A percentile compares a stretch with the other conserved stretches of the same genome.
phyloP scores from a whole-genome alignment of 2,329 filamentous ascomycete species.

The Fusarium beomiforme region DNA sequence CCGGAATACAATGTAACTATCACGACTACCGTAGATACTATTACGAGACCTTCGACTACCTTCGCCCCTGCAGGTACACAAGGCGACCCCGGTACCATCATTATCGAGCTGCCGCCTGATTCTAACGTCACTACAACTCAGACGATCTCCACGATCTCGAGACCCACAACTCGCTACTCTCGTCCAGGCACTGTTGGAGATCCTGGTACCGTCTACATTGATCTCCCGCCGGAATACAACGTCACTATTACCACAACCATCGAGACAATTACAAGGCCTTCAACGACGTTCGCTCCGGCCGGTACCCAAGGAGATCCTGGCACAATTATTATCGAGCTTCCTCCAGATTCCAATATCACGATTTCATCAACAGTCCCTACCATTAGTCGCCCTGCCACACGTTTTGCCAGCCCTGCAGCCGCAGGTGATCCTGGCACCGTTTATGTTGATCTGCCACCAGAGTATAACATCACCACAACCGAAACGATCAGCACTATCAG shows the following conservation, averaged over 20 bases:
- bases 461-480: constrained; percentile 6
- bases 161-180: constrained; percentile 2
- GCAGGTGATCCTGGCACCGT: constrained; percentile 12
- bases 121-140: constrained; percentile 2
- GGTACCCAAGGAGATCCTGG: constrained; percentile 8
- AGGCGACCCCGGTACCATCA: constrained; percentile 17
- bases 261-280: constrained; percentile 5
- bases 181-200: neutral
- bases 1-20: constrained; percentile 18
- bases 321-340: constrained; percentile 13
- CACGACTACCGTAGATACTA: constrained; percentile 4
- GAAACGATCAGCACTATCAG: constrained; percentile 4
- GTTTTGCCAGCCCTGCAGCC: neutral
- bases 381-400: neutral
- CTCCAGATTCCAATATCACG: constrained; percentile 12
- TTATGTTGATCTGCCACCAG: neutral
- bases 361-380: neutral
- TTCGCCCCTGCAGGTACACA: constrained; percentile 1
- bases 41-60: constrained; percentile 9
- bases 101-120: constrained; percentile 9
- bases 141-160: constrained; percentile 10
- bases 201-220: constrained; percentile 10
- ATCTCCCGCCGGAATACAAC: constrained; percentile 11
- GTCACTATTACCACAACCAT: constrained; percentile 4
- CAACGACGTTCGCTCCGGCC: constrained; percentile 8